phyloP scores from a whole-genome alignment of 306 rosid species.

The Castanea mollissima region DNA sequence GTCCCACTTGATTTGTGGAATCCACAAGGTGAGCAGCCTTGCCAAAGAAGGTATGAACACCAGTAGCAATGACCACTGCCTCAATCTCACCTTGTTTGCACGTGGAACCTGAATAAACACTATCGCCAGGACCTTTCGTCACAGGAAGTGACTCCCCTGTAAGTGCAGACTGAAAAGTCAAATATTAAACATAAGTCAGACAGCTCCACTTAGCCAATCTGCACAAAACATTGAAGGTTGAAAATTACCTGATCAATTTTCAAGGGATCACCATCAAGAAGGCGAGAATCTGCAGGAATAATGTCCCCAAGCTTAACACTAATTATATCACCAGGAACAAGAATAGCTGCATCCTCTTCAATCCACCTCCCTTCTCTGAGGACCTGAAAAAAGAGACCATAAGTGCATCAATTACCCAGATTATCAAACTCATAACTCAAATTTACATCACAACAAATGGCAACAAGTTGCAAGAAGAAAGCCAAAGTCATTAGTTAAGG shows the following conservation, averaged over 20 bases:
- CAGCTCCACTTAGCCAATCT: constrained; percentile 2
- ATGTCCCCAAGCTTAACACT: constrained; percentile 84
- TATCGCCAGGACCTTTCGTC: constrained; percentile 58
- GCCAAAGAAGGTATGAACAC: constrained; percentile 89
- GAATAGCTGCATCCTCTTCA: constrained; percentile 74
- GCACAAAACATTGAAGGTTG: constrained; percentile 1
- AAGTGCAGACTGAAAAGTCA: constrained; percentile 59
- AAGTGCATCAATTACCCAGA: background rate
- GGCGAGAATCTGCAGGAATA: constrained; percentile 84
- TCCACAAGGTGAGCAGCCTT: constrained; percentile 92
- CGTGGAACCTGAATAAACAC: constrained; percentile 80
- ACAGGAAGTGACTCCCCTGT: constrained; percentile 88
- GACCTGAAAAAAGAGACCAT: constrained; percentile 36
- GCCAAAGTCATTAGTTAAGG: background rate
- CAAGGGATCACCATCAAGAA: constrained; percentile 79
- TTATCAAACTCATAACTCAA: background rate
- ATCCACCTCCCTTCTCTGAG: constrained; percentile 79
- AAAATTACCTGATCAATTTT: constrained; percentile 74
- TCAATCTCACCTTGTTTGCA: constrained; percentile 91
- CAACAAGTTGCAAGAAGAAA: background rate
- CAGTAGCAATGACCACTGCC: constrained; percentile 77
- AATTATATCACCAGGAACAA: constrained; percentile 81
- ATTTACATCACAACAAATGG: background rate
- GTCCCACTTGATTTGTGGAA: constrained; percentile 73
- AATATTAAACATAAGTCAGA: constrained; percentile 14